Evolutionary conservation across 306 rosid species (phyloP).

Genomic region (Gastrolobium bilobum): DNA sequence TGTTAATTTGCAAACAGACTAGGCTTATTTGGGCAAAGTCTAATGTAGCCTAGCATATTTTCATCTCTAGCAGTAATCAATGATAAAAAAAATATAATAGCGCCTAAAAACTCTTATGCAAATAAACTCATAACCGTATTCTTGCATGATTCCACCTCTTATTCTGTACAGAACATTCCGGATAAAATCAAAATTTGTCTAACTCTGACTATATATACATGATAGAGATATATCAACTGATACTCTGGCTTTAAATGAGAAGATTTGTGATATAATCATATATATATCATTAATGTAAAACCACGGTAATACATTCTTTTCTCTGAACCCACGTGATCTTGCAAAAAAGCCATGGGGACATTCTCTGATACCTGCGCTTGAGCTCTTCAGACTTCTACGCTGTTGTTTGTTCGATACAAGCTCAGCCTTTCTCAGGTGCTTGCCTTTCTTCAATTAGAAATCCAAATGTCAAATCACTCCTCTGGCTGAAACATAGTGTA

Average conservation of each 20-base stretch:
- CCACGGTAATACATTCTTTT: constrained; percentile 40
- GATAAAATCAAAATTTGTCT: constrained; percentile 39
- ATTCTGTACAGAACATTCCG: constrained; percentile 58
- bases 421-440: constrained; percentile 32
- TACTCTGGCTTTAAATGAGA: constrained; percentile 44
- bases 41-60: too few relatives aligned
- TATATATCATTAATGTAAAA: constrained; percentile 39
- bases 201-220: constrained; percentile 46
- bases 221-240: constrained; percentile 49
- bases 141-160: constrained; percentile 43
- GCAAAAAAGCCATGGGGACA: constrained; percentile 48
- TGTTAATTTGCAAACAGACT: too few relatives aligned
- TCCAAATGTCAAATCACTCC: constrained; percentile 56
- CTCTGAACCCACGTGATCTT: constrained; percentile 42
- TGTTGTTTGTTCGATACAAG: constrained; percentile 43
- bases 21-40: too few relatives aligned
- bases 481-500: constrained; percentile 71
- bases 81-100: background rate
- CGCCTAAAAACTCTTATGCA: background rate
- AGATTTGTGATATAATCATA: constrained; percentile 32
- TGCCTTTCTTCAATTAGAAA: constrained; percentile 44
- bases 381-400: constrained; percentile 40
- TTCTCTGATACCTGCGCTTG: constrained; percentile 46
- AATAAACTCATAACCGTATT: constrained; percentile 8
- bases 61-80: too few relatives aligned